Evolutionary conservation across 202 grass and related monocot genomes (phyloP).

Genomic region (Alloteropsis angusta): DNA sequence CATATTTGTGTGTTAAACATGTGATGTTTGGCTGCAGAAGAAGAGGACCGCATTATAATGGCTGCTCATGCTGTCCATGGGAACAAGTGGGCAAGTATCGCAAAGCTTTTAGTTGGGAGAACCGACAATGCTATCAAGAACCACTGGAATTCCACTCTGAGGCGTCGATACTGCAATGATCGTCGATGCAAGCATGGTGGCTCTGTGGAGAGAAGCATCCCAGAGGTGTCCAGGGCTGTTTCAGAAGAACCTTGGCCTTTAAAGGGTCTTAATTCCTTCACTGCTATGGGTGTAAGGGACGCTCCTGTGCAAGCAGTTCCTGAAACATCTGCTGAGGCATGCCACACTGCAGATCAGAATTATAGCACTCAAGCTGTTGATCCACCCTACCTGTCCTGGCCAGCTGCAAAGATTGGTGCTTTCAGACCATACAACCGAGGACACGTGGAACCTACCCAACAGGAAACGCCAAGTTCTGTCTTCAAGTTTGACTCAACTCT

Average conservation of each 20-base stretch:
- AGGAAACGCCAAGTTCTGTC: constrained; percentile 14
- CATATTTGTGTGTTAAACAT: constrained; percentile 3
- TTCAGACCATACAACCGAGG: constrained; percentile 59
- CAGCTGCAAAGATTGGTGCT: constrained; percentile 68
- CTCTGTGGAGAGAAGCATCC: constrained; percentile 23
- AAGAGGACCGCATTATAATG: constrained; percentile 90
- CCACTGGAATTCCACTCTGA: constrained; percentile 98
- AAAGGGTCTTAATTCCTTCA: constrained; percentile 39
- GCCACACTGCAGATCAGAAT: neutral
- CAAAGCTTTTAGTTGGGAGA: constrained; percentile 81
- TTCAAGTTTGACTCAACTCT: constrained; percentile 14
- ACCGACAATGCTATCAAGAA: constrained; percentile 98
- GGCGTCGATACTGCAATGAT: constrained; percentile 43
- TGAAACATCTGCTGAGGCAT: constrained; percentile 23
- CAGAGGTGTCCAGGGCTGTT: constrained; percentile 32
- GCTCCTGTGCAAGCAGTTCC: constrained; percentile 29
- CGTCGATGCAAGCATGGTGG: constrained; percentile 30
- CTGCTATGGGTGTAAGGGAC: constrained; percentile 29
- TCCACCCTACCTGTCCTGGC: constrained; percentile 54
- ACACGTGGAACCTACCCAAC: constrained; percentile 13
- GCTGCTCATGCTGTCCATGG: constrained; percentile 74
- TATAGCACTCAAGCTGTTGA: constrained; percentile 30
- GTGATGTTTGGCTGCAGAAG: constrained; percentile 50
- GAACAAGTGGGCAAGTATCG: constrained; percentile 88
- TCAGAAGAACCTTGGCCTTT: constrained; percentile 37